These are phyloP conservation scores for Phaeosphaeriaceae sp. DNA, from an alignment of 2,329 filamentous ascomycete genomes.

Conservation along the genomic window DNA sequence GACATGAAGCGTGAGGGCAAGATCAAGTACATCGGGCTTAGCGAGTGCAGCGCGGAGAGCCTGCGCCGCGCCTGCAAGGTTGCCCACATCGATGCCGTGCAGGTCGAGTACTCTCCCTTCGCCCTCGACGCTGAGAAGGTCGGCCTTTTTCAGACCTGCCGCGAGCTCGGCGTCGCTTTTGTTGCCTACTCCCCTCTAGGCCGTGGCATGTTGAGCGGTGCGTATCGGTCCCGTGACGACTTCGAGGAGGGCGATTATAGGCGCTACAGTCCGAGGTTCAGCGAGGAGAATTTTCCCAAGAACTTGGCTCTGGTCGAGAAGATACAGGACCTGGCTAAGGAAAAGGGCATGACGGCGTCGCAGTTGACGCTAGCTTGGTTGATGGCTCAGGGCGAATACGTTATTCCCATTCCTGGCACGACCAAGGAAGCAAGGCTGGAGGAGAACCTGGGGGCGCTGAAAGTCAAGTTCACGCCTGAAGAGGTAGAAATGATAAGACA, in stretches of 20 bases:
- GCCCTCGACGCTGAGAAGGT: conserved; percentile 51
- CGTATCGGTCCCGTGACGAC: conserved; percentile 49
- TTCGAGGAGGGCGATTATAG: conserved; percentile 48
- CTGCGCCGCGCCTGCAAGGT: conserved; percentile 56
- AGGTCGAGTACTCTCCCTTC: conserved; percentile 60
- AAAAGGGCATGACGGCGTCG: conserved; percentile 60
- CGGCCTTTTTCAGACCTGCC: conserved; percentile 43
- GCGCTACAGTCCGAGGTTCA: conserved; percentile 48
- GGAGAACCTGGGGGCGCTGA: too few relatives aligned
- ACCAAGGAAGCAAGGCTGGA: conserved; percentile 25
- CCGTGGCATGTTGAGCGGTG: conserved; percentile 33
- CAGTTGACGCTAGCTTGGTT: conserved; percentile 59
- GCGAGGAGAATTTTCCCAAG: conserved; percentile 42
- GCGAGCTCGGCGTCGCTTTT: conserved; percentile 46
- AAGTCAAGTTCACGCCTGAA: too few relatives aligned
- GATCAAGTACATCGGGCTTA: conserved; percentile 56
- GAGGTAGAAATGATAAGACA: too few relatives aligned
- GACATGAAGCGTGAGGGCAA: conserved; percentile 51
- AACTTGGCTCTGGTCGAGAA: conserved; percentile 38
- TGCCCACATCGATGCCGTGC: conserved; percentile 54
- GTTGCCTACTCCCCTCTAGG: conserved; percentile 46
- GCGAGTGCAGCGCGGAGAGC: conserved; percentile 51
- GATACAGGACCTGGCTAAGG: conserved; percentile 31
- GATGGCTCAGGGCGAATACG: conserved; percentile 53
- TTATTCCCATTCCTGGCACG: conserved; percentile 63